Conservation (phyloP, 2,329 filamentous ascomycete genomes). For the Chaetomium olivaceum region DNA sequence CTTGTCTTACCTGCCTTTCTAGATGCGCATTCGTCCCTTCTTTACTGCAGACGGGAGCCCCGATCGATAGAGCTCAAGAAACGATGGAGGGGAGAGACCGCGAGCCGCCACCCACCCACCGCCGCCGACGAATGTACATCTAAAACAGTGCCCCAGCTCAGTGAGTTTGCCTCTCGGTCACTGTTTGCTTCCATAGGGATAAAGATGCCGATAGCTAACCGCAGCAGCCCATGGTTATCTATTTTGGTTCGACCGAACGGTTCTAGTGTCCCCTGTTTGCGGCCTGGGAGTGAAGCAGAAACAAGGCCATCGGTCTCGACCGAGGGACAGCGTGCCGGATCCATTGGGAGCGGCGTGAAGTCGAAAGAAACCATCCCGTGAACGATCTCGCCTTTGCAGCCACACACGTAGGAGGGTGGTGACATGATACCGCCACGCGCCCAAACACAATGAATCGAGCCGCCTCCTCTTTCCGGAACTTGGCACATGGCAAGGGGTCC, state of each 20-base stretch:
- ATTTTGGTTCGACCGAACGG: no score
- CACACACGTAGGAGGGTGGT: background rate
- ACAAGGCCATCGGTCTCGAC: background rate
- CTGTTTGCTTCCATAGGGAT: no score
- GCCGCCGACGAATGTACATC: no score
- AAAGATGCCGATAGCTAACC: no score
- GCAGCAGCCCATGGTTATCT: no score
- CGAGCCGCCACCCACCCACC: no score
- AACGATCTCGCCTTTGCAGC: background rate
- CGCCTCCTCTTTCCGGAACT: background rate
- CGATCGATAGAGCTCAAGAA: background rate
- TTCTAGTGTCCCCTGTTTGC: background rate
- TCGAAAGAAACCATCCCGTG: background rate
- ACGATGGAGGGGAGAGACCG: no score
- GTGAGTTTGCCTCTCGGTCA: no score
- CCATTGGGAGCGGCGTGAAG: no score
- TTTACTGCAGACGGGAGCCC: background rate
- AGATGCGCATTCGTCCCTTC: background rate
- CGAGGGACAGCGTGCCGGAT: background rate
- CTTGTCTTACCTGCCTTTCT: no score
- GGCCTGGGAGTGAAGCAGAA: background rate
- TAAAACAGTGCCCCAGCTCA: no score
- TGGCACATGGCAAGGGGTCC: background rate
- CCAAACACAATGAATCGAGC: background rate
- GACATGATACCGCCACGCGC: background rate